Base-by-base conservation (phyloP, 2,329 filamentous ascomycete genomes). In the Xylariaceae sp. region DNA sequence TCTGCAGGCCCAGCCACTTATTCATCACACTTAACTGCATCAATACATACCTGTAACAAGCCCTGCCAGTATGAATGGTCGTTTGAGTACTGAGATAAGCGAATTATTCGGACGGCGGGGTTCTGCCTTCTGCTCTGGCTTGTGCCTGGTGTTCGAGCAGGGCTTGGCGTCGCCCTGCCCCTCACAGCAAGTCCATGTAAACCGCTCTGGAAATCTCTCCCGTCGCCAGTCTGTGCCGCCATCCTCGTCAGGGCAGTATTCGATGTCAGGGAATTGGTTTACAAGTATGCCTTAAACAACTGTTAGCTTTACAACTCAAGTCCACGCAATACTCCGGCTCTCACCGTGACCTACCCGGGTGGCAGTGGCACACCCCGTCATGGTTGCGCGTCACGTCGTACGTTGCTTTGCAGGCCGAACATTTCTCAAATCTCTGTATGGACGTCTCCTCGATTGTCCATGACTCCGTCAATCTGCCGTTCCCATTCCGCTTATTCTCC, bases 311-410 rank as follows among this genome's bases (percentile, higher is more conserved):
- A n/a, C n/a, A n/a, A n/a, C n/a, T n/a, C n/a, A n/a, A n/a, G 29
- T 27, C 11, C 13, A 12, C 8, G 6, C 5, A 13, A n/a, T 16
- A 35, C 11, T 13, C 5, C 9, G 9, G 13, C 8, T 33, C 8
- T 12, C 8, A 30, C 11, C 5, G 17, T n/a, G 34, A 23, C 38
- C 43, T 4, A 46, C 36, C 43, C 2, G 36, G 4, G 18, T 49
- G 44, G 11, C 26, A 39, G 28, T 19, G 36, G 11, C 41, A 47
- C 9, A 38, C 43, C 19, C 24, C 21, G 18, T 42, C 14, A 24
- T 49, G 5, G 21, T 47, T 49, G 17, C 29, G 27, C n/a, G 40
- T 43, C 24, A 44, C 15, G 23, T 47, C 41, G 36, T 42, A 44
- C n/a, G 24, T 38, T 37, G 39, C 11, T 1, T 43, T 3, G 28